Evolutionary conservation across 2,329 filamentous ascomycete genomes (phyloP).

Genomic region (Exophiala xenobiotica): DNA sequence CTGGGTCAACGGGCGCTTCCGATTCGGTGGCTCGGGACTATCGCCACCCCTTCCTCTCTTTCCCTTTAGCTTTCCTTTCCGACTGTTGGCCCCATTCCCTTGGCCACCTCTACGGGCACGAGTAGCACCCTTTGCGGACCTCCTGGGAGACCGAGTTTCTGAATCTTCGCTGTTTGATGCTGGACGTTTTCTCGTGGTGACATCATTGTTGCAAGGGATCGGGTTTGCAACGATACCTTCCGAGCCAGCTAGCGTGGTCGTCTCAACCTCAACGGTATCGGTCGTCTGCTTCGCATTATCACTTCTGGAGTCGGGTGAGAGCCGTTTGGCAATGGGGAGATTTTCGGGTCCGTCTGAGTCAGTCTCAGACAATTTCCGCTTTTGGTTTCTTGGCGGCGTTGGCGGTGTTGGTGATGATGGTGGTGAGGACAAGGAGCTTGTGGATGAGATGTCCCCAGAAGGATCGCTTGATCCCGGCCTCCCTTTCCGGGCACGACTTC

Average conservation of each 20-base stretch:
- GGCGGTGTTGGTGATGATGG: neutral
- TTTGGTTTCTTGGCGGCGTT: neutral
- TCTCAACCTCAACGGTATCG: neutral
- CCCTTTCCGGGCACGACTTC: conserved; percentile 6
- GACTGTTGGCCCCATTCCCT: conserved; percentile 30
- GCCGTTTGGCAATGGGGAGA: neutral
- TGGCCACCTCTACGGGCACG: conserved; percentile 33
- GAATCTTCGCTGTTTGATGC: conserved; percentile 6
- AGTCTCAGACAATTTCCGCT: conserved; percentile 2
- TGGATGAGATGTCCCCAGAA: neutral
- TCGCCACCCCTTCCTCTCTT: conserved; percentile 32
- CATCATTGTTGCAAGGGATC: conserved; percentile 12
- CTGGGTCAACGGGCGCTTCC: conserved; percentile 28
- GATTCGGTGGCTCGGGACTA: conserved; percentile 34
- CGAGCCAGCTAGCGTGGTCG: too few species aligned
- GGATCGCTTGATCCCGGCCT: conserved; percentile 4
- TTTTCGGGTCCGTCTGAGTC: neutral
- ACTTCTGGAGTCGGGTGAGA: too few species aligned
- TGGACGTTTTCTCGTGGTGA: conserved; percentile 5
- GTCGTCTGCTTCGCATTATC: too few species aligned
- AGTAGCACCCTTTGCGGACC: conserved; percentile 34
- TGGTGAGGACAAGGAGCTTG: neutral
- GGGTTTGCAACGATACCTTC: conserved; percentile 6
- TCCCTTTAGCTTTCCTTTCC: conserved; percentile 33
- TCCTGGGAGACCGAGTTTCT: conserved; percentile 21